Percentiles rank a stretch among this genome's conserved stretches.
These are phyloP conservation scores for Fusarium illudens DNA, from an alignment of 2,329 filamentous ascomycete species.

Conservation along the genomic window DNA sequence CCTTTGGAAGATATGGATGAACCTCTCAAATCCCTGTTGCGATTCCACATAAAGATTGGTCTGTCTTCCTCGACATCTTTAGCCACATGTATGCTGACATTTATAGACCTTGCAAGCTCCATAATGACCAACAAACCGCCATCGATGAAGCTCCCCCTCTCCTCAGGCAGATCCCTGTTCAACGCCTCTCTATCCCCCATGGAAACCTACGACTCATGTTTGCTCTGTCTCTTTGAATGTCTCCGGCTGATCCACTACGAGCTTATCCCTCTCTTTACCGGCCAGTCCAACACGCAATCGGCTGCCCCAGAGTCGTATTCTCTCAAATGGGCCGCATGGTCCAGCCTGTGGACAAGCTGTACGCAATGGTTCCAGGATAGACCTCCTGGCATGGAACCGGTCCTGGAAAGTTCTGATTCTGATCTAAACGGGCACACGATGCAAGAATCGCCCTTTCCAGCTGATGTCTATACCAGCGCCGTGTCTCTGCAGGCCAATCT, in stretches of 20 bases:
- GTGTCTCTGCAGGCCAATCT: not conserved
- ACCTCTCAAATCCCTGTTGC: not conserved
- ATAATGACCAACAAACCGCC: not conserved
- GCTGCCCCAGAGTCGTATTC: constrained; percentile 5
- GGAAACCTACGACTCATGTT: not conserved
- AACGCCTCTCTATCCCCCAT: not conserved
- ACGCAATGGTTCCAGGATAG: constrained; percentile 19
- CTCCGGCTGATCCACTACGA: not conserved
- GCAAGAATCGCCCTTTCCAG: not conserved
- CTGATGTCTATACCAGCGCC: not conserved
- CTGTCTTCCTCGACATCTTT: too few species aligned
- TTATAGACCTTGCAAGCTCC: not conserved
- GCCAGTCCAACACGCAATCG: not conserved
- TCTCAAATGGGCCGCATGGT: constrained; percentile 15
- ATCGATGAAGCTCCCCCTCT: not conserved
- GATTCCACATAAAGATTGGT: not conserved
- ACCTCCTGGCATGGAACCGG: constrained; percentile 16
- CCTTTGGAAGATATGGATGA: not conserved
- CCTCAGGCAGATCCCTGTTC: not conserved
- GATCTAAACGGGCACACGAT: constrained; percentile 21
- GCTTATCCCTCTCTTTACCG: not conserved
- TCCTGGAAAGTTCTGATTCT: constrained; percentile 14
- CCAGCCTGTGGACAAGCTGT: constrained; percentile 14
- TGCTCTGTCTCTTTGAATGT: not conserved
- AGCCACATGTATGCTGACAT: not conserved